Conservation (phyloP, 2,329 filamentous ascomycete species). For the Sporothrix humicola region DNA sequence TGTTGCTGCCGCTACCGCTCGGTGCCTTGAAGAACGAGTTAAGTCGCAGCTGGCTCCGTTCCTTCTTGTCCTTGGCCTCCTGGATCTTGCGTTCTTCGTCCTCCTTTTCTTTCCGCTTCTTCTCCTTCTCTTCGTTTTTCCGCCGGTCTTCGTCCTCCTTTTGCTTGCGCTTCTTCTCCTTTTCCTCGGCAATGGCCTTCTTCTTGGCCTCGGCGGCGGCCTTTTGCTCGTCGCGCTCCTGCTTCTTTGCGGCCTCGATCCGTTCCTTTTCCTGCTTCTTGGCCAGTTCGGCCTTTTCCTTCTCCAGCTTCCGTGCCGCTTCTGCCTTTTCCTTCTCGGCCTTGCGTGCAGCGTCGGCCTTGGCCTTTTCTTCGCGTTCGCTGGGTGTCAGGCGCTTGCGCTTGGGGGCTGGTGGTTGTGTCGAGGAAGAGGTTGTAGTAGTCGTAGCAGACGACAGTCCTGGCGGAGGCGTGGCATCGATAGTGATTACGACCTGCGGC, state of each 20-base stretch:
- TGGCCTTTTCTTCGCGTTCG: constrained; percentile 49
- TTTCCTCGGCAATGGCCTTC: constrained; percentile 43
- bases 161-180: constrained; percentile 47
- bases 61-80: constrained; percentile 57
- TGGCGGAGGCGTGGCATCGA: constrained; percentile 27
- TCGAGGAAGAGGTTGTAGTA: not conserved
- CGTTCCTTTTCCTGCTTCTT: constrained; percentile 43
- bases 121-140: constrained; percentile 50
- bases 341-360: constrained; percentile 48
- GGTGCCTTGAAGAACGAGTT: constrained; percentile 53
- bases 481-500: constrained; percentile 35
- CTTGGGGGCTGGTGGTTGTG: constrained; percentile 44
- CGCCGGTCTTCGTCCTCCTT: constrained; percentile 47
- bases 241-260: constrained; percentile 44
- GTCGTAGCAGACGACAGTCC: not conserved
- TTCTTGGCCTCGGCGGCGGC: constrained; percentile 43
- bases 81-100: constrained; percentile 54
- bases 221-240: constrained; percentile 40
- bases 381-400: constrained; percentile 54
- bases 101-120: constrained; percentile 58
- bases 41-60: constrained; percentile 55
- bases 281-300: constrained; percentile 38
- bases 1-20: not conserved
- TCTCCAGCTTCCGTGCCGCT: constrained; percentile 42
- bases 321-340: constrained; percentile 46